Percentiles rank a stretch among this genome's conserved stretches.
These are phyloP conservation scores for Penicillium soppii DNA, from an alignment of 495 filamentous ascomycete genomes.

Conservation along the genomic window DNA sequence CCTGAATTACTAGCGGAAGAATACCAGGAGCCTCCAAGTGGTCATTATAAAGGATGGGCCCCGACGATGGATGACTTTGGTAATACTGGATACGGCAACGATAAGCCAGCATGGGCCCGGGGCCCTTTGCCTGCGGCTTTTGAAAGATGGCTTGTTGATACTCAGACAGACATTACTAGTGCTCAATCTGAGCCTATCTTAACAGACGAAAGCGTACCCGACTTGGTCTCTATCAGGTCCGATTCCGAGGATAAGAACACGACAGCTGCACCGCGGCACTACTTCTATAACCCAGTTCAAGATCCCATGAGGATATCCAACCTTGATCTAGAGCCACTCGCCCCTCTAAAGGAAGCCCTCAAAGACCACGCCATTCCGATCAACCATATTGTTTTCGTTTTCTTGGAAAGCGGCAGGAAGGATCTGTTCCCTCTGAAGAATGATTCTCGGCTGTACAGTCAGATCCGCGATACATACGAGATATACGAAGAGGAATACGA, in stretches of 20 bases:
- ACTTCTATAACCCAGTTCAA: conserved; percentile 37
- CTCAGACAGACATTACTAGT: background rate
- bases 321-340: conserved; percentile 33
- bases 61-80: conserved; percentile 1
- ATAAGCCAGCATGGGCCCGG: conserved; percentile 18
- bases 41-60: conserved; percentile 22
- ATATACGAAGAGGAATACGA: conserved; percentile 28
- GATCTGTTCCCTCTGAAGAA: conserved; percentile 47
- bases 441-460: conserved; percentile 34
- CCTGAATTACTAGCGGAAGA: conserved; percentile 14
- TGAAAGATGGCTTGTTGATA: conserved; percentile 15
- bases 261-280: conserved; percentile 6
- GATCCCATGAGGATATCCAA: conserved; percentile 48
- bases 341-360: conserved; percentile 28
- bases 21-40: conserved; percentile 17
- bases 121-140: conserved; percentile 19
- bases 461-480: conserved; percentile 40
- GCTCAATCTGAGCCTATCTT: background rate
- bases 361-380: conserved; percentile 31
- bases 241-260: background rate
- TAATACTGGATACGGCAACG: conserved; percentile 16
- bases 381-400: conserved; percentile 42
- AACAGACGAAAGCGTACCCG: background rate
- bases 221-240: background rate
- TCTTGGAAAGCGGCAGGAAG: conserved; percentile 47